Evolutionary conservation across 2,329 filamentous ascomycete species (phyloP).

Genomic region (Claviceps fusiformis): DNA sequence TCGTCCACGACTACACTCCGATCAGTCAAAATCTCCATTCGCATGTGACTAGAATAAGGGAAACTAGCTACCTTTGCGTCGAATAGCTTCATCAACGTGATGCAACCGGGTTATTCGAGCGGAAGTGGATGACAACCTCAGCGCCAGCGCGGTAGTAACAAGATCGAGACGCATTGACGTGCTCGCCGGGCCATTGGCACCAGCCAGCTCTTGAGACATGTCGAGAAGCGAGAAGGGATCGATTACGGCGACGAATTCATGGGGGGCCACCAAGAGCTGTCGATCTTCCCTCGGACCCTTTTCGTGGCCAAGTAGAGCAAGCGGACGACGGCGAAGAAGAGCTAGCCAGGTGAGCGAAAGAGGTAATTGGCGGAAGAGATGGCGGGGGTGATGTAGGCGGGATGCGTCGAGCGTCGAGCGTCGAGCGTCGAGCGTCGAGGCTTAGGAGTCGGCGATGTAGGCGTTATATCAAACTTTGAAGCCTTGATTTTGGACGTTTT

Average conservation of each 20-base stretch:
- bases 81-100: conserved; percentile 41
- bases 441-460: not conserved
- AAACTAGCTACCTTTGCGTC: conserved; percentile 3
- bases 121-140: conserved; percentile 50
- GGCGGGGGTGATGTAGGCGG: not conserved
- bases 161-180: conserved; percentile 32
- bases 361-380: not conserved
- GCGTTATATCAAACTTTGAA: not conserved
- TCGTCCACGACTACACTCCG: conserved; percentile 28
- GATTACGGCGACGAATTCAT: conserved; percentile 17
- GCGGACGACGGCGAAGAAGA: not conserved
- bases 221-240: conserved; percentile 11
- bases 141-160: conserved; percentile 31
- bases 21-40: conserved; percentile 11
- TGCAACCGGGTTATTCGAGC: conserved; percentile 41
- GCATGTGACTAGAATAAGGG: not conserved
- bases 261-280: conserved; percentile 15
- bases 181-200: conserved; percentile 28
- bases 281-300: not conserved
- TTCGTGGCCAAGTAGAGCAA: not conserved
- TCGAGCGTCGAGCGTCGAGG: not conserved
- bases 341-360: not conserved
- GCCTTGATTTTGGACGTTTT: too few relatives aligned
- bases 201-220: conserved; percentile 22
- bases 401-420: too few relatives aligned